Evolutionary conservation across 305 asterid species (phyloP).

Genomic region (Euphrasia arctica): DNA sequence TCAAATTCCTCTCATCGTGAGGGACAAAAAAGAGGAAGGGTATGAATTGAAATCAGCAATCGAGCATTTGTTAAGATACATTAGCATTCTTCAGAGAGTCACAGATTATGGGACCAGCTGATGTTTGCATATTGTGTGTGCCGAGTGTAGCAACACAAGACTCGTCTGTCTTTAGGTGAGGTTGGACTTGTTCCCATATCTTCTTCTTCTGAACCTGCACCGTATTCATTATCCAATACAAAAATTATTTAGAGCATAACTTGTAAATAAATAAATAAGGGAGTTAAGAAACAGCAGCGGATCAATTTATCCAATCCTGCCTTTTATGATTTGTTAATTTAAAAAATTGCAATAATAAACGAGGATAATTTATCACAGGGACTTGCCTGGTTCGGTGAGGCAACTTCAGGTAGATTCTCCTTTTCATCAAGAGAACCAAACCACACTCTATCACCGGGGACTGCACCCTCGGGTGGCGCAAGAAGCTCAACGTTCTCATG

Average conservation of each 20-base stretch:
- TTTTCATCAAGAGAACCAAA: constrained; percentile 74
- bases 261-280: too few species aligned
- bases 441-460: constrained; percentile 94
- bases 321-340: neutral
- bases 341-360: neutral
- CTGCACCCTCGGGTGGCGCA: constrained; percentile 73
- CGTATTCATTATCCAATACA: constrained; percentile 1
- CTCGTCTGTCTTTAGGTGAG: constrained; percentile 71
- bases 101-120: constrained; percentile 54
- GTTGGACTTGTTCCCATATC: constrained; percentile 91
- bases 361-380: neutral
- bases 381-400: constrained; percentile 85
- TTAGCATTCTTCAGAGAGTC: constrained; percentile 68
- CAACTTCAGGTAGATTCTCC: constrained; percentile 67
- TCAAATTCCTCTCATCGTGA: constrained; percentile 4
- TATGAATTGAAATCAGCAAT: neutral
- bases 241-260: neutral
- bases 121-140: constrained; percentile 56
- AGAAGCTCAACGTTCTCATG: constrained; percentile 93
- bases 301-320: too few species aligned
- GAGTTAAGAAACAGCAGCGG: neutral
- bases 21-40: neutral
- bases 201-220: constrained; percentile 90
- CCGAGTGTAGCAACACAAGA: constrained; percentile 54
- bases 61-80: constrained; percentile 45